Evolutionary conservation across 2,329 filamentous ascomycete species (phyloP).

Genomic region (Lecanicillium sp.): DNA sequence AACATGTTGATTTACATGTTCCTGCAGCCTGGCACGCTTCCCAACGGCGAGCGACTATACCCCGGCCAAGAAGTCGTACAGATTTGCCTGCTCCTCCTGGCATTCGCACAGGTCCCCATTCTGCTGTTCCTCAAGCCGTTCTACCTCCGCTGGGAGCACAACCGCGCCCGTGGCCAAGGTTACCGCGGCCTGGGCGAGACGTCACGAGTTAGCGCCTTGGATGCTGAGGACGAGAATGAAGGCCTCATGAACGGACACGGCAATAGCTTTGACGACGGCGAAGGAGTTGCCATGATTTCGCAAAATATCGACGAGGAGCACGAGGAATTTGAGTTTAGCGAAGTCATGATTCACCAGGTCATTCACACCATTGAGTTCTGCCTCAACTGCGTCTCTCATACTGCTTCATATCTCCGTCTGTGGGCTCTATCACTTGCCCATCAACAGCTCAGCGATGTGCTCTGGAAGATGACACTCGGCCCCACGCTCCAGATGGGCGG

Average conservation of each 20-base stretch:
- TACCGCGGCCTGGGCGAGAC: constrained; percentile 92
- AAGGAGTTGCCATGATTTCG: constrained; percentile 81
- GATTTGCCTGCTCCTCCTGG: constrained; percentile 69
- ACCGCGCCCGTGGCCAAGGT: constrained; percentile 75
- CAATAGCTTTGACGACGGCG: constrained; percentile 55
- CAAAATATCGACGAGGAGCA: constrained; percentile 81
- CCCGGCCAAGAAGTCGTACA: constrained; percentile 70
- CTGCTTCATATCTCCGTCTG: constrained; percentile 94
- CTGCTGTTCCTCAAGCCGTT: constrained; percentile 93
- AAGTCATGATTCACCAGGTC: constrained; percentile 97
- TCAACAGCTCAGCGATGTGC: constrained; percentile 91
- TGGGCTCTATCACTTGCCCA: constrained; percentile 97
- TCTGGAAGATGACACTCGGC: constrained; percentile 93
- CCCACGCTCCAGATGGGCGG: constrained; percentile 64
- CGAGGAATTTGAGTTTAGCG: constrained; percentile 94
- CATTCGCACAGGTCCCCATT: constrained; percentile 79
- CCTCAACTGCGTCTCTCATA: constrained; percentile 97
- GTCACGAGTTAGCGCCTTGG: constrained; percentile 79
- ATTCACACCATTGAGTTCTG: constrained; percentile 99
- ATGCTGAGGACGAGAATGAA: constrained; percentile 73
- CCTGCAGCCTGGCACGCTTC: constrained; percentile 64
- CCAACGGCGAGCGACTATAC: constrained; percentile 63
- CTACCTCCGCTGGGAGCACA: constrained; percentile 90
- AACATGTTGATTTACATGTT: constrained; percentile 99
- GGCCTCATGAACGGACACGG: constrained; percentile 48